These are phyloP conservation scores for Turnera subulata DNA, from an alignment of 345 rosid genomes.

Conservation along the genomic window DNA sequence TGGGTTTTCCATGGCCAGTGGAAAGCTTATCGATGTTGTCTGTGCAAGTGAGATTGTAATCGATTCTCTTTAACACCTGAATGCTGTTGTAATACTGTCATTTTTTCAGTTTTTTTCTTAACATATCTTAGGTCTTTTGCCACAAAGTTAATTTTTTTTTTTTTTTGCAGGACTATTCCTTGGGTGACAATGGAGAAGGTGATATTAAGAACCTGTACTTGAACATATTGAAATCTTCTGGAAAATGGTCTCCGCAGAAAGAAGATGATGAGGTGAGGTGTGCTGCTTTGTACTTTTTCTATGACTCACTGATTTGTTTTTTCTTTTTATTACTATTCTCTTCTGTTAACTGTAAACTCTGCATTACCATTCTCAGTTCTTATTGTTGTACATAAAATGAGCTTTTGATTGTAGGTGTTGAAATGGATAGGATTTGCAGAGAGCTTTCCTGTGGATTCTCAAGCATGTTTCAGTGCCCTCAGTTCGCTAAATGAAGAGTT, in stretches of 20 bases:
- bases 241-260: constrained; percentile 28
- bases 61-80: no score
- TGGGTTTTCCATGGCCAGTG: no score
- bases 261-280: constrained; percentile 47
- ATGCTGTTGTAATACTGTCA: no score
- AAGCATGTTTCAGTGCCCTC: constrained; percentile 43
- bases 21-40: no score
- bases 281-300: not conserved
- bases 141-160: no score
- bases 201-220: constrained; percentile 51
- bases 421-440: constrained; percentile 72
- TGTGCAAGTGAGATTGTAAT: no score
- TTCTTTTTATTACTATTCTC: not conserved
- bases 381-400: constrained; percentile 1
- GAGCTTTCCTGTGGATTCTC: constrained; percentile 42
- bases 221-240: constrained; percentile 45
- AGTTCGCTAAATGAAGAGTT: constrained; percentile 53
- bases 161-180: constrained; percentile 36
- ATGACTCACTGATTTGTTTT: not conserved
- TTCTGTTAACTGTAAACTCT: no score
- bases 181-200: constrained; percentile 23
- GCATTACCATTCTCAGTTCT: not conserved
- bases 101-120: no score
- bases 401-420: constrained; percentile 43
- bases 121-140: no score